Evolutionary conservation across 345 rosid species (phyloP).

Genomic region (Eutrema japonicum): DNA sequence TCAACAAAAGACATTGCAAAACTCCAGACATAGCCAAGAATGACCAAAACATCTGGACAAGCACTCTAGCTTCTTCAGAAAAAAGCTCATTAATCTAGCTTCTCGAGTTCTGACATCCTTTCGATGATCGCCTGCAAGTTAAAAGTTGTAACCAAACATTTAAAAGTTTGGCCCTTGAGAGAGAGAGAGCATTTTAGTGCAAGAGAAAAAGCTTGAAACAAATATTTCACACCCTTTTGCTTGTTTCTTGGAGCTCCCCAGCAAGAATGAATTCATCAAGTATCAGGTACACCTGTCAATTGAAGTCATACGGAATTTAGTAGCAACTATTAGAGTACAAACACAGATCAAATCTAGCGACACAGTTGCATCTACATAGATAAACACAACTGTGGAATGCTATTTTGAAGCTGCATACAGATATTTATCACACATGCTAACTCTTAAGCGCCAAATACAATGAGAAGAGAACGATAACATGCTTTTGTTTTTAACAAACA

Average conservation of each 20-base stretch:
- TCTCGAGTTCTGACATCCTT: constrained; percentile 93
- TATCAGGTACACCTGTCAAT: constrained; percentile 67
- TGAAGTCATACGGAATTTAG: neutral
- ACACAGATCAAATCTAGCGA: neutral
- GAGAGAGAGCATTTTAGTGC: neutral
- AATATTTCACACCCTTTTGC: constrained; percentile 70
- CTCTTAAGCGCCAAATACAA: neutral
- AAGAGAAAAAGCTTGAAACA: neutral
- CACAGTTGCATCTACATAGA: neutral
- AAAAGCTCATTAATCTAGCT: constrained; percentile 60
- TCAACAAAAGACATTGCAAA: constrained; percentile 2
- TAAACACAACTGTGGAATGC: neutral
- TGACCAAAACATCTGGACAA: neutral
- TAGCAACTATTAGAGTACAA: neutral
- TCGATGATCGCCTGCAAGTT: constrained; percentile 82
- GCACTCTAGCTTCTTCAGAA: constrained; percentile 4
- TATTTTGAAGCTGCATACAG: neutral
- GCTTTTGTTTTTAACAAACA: neutral
- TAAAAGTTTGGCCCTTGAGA: neutral
- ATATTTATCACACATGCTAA: no score
- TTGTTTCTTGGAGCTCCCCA: constrained; percentile 99
- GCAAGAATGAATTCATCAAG: constrained; percentile 99
- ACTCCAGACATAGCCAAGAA: neutral
- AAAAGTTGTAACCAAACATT: neutral
- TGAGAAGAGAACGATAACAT: neutral